These are phyloP conservation scores for Picea sitchensis DNA, from an alignment of 75 land plant genomes.

Conservation along the genomic window DNA sequence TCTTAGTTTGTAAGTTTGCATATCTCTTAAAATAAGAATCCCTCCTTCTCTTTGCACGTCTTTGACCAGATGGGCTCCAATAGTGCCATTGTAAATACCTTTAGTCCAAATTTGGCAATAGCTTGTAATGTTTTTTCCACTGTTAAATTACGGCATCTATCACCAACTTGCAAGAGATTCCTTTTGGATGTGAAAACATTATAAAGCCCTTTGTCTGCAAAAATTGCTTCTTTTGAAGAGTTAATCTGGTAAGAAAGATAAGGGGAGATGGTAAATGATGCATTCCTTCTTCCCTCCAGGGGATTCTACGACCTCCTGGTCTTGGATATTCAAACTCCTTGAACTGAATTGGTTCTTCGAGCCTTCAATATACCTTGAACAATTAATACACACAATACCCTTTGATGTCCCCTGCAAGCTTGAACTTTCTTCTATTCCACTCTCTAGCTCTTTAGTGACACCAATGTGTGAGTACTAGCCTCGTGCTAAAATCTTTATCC, in stretches of 20 bases:
- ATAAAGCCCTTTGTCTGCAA: slow-evolving; percentile 51
- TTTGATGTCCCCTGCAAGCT: too few relatives aligned
- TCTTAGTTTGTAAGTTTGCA: slow-evolving; percentile 46
- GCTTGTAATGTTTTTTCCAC: slow-evolving; percentile 57
- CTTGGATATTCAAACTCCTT: too few relatives aligned
- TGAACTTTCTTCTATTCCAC: too few relatives aligned
- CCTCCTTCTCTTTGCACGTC: slow-evolving; percentile 65
- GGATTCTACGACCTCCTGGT: neutral
- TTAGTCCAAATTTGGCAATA: neutral
- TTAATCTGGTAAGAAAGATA: slow-evolving; percentile 28
- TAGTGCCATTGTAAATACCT: slow-evolving; percentile 67
- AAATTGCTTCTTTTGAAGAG: slow-evolving; percentile 17
- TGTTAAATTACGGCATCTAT: slow-evolving; percentile 31
- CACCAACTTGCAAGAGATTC: slow-evolving; percentile 42
- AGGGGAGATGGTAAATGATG: too few relatives aligned
- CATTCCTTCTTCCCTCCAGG: too few relatives aligned
- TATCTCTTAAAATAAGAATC: slow-evolving; percentile 56
- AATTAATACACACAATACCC: too few relatives aligned
- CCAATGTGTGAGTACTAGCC: too few relatives aligned
- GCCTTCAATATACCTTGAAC: too few relatives aligned
- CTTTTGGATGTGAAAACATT: slow-evolving; percentile 50
- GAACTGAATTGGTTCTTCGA: too few relatives aligned
- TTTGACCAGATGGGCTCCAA: slow-evolving; percentile 44
- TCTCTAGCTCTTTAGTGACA: too few relatives aligned
- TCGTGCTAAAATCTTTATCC: too few relatives aligned